phyloP scores from a whole-genome alignment of 495 filamentous ascomycete genomes.

The Trichoderma parareesei region DNA sequence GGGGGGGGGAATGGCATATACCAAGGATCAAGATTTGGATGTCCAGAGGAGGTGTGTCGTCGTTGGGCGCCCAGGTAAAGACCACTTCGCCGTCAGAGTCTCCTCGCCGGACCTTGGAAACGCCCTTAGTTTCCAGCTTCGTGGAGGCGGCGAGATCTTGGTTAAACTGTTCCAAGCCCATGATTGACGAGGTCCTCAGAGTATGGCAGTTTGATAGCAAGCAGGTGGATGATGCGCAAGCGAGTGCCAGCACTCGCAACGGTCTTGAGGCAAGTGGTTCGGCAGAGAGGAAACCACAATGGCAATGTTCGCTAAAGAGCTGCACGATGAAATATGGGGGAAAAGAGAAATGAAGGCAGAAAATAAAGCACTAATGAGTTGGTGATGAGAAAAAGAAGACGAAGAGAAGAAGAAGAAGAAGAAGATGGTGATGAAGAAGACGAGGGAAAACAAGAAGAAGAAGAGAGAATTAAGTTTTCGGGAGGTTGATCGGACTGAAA shows the following conservation, averaged over 20 bases:
- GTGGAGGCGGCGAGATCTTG: neutral
- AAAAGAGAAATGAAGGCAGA: too few relatives aligned
- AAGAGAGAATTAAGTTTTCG: too few relatives aligned
- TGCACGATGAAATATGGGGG: too few relatives aligned
- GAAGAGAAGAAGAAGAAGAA: neutral
- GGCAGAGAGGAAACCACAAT: too few relatives aligned
- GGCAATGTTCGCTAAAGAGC: too few relatives aligned
- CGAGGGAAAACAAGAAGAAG: neutral
- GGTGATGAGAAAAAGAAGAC: too few relatives aligned
- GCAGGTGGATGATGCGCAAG: neutral
- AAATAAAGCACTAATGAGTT: too few relatives aligned
- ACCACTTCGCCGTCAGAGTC: slow-evolving; percentile 24
- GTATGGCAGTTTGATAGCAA: neutral
- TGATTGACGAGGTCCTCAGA: neutral
- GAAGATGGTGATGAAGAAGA: neutral
- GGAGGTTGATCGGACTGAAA: too few relatives aligned
- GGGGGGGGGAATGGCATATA: neutral
- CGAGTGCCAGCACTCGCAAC: too few relatives aligned
- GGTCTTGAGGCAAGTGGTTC: too few relatives aligned
- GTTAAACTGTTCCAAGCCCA: neutral
- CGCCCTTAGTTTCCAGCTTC: neutral
- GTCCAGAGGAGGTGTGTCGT: slow-evolving; percentile 15
- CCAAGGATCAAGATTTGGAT: slow-evolving; percentile 17
- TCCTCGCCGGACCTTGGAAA: slow-evolving; percentile 7
- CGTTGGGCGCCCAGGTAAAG: slow-evolving; percentile 19